These are phyloP conservation scores for Thalassiosira hispida DNA, from an alignment of 352 stramenopile species.

Conservation along the genomic window DNA sequence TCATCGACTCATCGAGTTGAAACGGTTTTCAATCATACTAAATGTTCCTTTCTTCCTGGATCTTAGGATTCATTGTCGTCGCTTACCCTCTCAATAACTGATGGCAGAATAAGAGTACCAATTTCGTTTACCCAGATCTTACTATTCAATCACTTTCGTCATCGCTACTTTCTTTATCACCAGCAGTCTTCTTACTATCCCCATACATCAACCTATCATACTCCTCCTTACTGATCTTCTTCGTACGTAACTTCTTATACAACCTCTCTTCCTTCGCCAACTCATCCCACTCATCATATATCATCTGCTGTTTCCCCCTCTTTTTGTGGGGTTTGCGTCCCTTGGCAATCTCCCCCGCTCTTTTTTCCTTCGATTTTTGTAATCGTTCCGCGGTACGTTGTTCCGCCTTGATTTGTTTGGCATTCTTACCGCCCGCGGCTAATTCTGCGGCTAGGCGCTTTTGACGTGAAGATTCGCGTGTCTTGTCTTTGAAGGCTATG, in stretches of 20 bases:
- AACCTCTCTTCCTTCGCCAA: conserved; percentile 96
- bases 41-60: too few species aligned
- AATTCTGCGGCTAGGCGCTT: conserved; percentile 90
- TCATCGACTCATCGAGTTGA: too few species aligned
- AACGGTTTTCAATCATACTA: too few species aligned
- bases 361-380: conserved; percentile 76
- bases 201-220: conserved; percentile 77
- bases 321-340: conserved; percentile 91
- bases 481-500: conserved; percentile 96
- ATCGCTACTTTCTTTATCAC: conserved; percentile 25
- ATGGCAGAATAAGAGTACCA: too few species aligned
- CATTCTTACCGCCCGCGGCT: conserved; percentile 83
- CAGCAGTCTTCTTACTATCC: conserved; percentile 20
- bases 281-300: conserved; percentile 99
- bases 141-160: conserved; percentile 41
- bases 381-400: conserved; percentile 70
- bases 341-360: conserved; percentile 79
- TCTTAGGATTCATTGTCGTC: too few species aligned
- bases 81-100: too few species aligned
- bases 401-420: conserved; percentile 86
- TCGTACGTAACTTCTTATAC: conserved; percentile 96
- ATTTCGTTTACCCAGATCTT: too few species aligned
- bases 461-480: conserved; percentile 94
- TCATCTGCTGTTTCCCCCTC: conserved; percentile 94
- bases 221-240: conserved; percentile 95